Evolutionary conservation across 257 asterid genomes (phyloP), one percentile per base, ranked within the genome.

Genomic region (Nicotiana obtusifolia): DNA sequence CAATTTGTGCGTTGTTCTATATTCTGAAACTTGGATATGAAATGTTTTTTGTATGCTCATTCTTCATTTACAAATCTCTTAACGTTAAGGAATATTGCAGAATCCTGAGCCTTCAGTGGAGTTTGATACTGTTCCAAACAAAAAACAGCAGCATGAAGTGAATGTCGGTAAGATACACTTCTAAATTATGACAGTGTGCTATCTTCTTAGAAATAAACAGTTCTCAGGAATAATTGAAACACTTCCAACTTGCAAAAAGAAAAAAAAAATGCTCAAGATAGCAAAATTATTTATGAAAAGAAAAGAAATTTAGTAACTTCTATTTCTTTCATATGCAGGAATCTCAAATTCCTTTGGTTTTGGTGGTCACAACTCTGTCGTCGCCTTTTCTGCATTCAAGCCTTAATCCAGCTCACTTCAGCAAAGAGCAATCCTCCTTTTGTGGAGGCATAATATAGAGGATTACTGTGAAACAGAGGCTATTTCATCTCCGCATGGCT

Each of bases 361-460:
- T 81, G 97, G 97, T 26, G 97, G 97, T 47, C 98, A 93, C 89
- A 93, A 94, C 88, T 94, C 97, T 13, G 96, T 88, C 10, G 92
- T 89, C 22, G 91, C 85, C 16, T 92, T 94, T 87, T 88, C 97
- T 54, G 97, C 95, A 82, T 91, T 88, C 95, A 89, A 91, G 85
- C 92, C 91, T 20, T 94, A 88, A 92, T 81, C n/a, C 76, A 69
- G 64, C 54, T 8, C 35, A 59, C 76, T 73, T 35, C 67, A 56
- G 84, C 81, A 65, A 41, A 68, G 80, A 84, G 62, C 80, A 76
- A 81, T 66, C 57, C 26, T 78, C 62, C 26, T 41, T 41, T 41
- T 41, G 49, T 9, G 49, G 49, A 41, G 79, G 9, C 13, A 7
- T 15, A 44, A n/a, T 59, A 19, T 16, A 20, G 64, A 19, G 7